Conservation (phyloP, 495 filamentous ascomycete species). For the Penicillium crystallinum region DNA sequence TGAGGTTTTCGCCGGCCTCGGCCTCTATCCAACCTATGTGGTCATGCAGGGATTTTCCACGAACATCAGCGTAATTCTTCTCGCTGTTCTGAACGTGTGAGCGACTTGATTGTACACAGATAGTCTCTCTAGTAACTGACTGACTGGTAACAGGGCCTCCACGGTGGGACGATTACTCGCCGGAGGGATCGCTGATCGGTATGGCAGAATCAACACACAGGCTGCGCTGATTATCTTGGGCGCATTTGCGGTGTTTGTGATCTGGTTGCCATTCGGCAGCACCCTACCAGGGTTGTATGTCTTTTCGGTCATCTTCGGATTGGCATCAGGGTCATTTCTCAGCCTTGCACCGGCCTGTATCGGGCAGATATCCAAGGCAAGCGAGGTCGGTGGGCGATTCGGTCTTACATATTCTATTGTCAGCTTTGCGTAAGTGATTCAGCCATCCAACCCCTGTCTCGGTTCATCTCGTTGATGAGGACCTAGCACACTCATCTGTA, state of each 20-base stretch:
- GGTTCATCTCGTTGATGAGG: background rate
- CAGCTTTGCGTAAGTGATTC: slow-evolving; percentile 45
- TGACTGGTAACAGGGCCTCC: slow-evolving; percentile 20
- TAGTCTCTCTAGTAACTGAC: background rate
- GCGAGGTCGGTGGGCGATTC: slow-evolving; percentile 61
- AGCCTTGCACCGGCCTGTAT: slow-evolving; percentile 60
- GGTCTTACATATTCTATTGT: slow-evolving; percentile 63
- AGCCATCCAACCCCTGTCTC: background rate
- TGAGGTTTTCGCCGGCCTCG: slow-evolving; percentile 47
- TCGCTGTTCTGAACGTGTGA: slow-evolving; percentile 34
- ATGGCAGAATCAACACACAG: slow-evolving; percentile 64
- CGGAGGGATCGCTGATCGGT: slow-evolving; percentile 61
- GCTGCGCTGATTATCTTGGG: slow-evolving; percentile 36
- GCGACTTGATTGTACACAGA: background rate
- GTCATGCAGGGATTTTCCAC: slow-evolving; percentile 35
- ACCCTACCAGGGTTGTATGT: slow-evolving; percentile 47
- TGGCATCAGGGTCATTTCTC: slow-evolving; percentile 57
- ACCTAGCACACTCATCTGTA: slow-evolving; percentile 33
- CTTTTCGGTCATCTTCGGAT: slow-evolving; percentile 56
- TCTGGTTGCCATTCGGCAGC: slow-evolving; percentile 56
- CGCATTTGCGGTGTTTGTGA: slow-evolving; percentile 45
- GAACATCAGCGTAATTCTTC: slow-evolving; percentile 28
- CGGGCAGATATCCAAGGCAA: slow-evolving; percentile 55
- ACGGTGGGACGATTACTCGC: slow-evolving; percentile 63
- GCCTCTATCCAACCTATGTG: slow-evolving; percentile 49